phyloP scores from a whole-genome alignment of 345 rosid genomes.

The Bruguiera gymnorhiza region DNA sequence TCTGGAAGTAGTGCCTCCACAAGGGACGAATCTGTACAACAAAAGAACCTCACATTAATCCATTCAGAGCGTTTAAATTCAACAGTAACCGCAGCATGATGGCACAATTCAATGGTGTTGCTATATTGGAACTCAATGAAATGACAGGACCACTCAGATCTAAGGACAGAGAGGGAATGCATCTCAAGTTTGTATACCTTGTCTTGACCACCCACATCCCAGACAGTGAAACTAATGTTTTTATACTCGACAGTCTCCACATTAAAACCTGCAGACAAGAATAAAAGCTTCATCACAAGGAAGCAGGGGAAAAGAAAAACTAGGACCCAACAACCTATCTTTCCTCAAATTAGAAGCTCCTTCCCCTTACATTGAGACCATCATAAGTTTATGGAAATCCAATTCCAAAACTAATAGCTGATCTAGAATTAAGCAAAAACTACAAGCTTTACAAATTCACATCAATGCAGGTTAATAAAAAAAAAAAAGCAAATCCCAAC shows the following conservation, averaged over 20 bases:
- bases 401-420: too few relatives aligned
- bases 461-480: too few relatives aligned
- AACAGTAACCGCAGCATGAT: background rate
- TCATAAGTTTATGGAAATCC: too few relatives aligned
- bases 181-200: background rate
- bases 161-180: background rate
- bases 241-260: constrained; percentile 1
- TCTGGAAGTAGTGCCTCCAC: constrained; percentile 7
- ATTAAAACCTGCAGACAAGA: background rate
- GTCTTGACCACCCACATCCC: constrained; percentile 7
- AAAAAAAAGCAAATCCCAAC: too few relatives aligned
- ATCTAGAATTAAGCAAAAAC: too few relatives aligned
- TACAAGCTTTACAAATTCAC: too few relatives aligned
- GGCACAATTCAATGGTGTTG: too few relatives aligned
- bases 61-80: background rate
- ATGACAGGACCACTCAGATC: background rate
- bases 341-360: too few relatives aligned
- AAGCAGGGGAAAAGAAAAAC: too few relatives aligned
- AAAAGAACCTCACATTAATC: constrained; percentile 2
- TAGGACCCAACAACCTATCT: too few relatives aligned
- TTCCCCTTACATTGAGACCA: too few relatives aligned
- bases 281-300: background rate
- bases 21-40: constrained; percentile 5
- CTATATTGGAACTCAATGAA: background rate
- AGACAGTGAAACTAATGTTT: constrained; percentile 8